A percentile compares a stretch with the other conserved stretches of the same genome.
Evolutionary conservation across 331 rosid species (phyloP).

Genomic region (Ulmus americana): DNA sequence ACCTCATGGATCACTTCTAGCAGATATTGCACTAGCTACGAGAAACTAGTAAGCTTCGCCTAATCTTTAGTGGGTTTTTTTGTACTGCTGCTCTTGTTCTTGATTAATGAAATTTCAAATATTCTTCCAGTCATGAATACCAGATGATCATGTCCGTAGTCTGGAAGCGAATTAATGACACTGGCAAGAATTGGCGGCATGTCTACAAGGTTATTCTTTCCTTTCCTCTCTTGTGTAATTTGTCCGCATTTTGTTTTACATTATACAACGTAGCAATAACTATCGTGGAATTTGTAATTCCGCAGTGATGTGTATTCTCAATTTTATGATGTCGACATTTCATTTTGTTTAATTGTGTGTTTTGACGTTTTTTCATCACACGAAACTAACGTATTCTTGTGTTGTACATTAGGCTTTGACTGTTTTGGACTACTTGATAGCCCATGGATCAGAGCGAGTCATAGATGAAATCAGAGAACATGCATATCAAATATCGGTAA

Average conservation of each 20-base stretch:
- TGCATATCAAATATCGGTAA: slow-evolving; percentile 84
- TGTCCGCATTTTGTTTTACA: too few species aligned
- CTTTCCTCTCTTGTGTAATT: not conserved
- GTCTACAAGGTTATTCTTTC: slow-evolving; percentile 65
- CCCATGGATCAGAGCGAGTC: slow-evolving; percentile 79
- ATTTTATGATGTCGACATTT: not conserved
- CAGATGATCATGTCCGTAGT: slow-evolving; percentile 79
- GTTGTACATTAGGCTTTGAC: slow-evolving; percentile 56
- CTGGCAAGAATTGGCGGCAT: slow-evolving; percentile 96
- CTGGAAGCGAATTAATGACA: slow-evolving; percentile 88
- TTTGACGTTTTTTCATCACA: not conserved
- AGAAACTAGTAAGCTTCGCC: slow-evolving; percentile 59
- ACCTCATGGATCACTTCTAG: slow-evolving; percentile 90
- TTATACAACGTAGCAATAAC: not conserved
- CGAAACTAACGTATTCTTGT: slow-evolving; percentile 5
- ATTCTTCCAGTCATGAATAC: slow-evolving; percentile 67
- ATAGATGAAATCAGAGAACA: slow-evolving; percentile 87
- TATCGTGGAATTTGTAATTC: not conserved
- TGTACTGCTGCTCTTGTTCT: slow-evolving; percentile 4
- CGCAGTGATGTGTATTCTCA: not conserved
- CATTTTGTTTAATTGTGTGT: not conserved
- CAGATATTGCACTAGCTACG: slow-evolving; percentile 73
- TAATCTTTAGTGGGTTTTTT: slow-evolving; percentile 17
- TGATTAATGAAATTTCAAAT: slow-evolving; percentile 24
- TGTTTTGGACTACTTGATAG: slow-evolving; percentile 81